phyloP scores from a whole-genome alignment of 176 grass and related monocot genomes.

The Triticum monococcum region DNA sequence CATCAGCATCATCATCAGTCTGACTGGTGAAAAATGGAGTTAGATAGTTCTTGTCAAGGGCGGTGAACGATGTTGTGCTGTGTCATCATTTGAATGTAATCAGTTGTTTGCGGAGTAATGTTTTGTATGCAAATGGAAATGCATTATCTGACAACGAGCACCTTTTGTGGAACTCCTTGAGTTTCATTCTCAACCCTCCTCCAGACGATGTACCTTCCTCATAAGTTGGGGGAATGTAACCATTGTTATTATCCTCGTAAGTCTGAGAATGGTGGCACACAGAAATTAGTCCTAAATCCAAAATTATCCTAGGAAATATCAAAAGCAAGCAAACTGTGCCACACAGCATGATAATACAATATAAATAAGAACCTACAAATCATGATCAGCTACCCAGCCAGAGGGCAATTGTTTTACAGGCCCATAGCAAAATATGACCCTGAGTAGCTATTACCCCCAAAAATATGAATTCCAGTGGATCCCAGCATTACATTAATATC shows the following conservation, averaged over 20 bases:
- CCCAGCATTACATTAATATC: not conserved
- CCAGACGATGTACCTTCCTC: conserved; percentile 82
- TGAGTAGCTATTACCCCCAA: not conserved
- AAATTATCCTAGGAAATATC: not conserved
- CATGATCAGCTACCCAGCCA: not conserved
- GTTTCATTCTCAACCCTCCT: conserved; percentile 85
- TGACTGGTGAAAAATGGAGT: conserved; percentile 99
- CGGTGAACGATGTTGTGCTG: conserved; percentile 92
- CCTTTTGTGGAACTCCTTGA: conserved; percentile 98
- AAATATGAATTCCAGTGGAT: not conserved
- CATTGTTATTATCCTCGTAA: conserved; percentile 71
- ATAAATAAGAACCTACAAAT: not conserved
- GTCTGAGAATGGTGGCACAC: conserved; percentile 45
- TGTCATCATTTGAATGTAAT: conserved; percentile 32
- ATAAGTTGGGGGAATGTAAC: conserved; percentile 69
- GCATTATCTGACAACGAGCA: conserved; percentile 16
- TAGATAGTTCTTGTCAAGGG: conserved; percentile 94
- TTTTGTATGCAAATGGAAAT: not conserved
- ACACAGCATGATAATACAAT: not conserved
- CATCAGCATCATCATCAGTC: conserved; percentile 68
- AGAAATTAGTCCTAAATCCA: conserved; percentile 7
- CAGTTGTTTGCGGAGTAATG: not conserved
- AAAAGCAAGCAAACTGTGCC: conserved; percentile 20
- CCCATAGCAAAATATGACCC: not conserved
- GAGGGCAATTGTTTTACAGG: not conserved